phyloP scores from a whole-genome alignment of 2,329 filamentous ascomycete species.

The Aspergillus glaucus region DNA sequence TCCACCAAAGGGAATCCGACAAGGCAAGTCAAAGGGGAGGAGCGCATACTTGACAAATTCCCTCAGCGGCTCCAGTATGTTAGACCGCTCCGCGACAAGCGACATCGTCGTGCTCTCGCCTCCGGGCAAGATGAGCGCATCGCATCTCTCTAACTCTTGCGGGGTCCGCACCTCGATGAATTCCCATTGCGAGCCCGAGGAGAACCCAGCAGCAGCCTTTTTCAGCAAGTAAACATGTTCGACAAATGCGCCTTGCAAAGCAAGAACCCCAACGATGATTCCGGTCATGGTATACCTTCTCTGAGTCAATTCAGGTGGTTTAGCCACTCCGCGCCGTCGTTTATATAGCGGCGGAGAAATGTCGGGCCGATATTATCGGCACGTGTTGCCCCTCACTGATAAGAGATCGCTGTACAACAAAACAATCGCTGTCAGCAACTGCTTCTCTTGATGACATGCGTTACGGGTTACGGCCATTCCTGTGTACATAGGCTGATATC shows the following conservation, averaged over 20 bases:
- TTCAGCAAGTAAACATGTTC: slow-evolving; percentile 77
- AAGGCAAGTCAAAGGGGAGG: slow-evolving; percentile 7
- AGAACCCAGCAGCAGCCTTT: slow-evolving; percentile 55
- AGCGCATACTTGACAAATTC: slow-evolving; percentile 77
- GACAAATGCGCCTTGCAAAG: slow-evolving; percentile 86
- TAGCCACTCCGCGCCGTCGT: background rate
- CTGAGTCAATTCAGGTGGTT: slow-evolving; percentile 7
- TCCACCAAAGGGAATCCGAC: background rate
- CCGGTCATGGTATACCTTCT: slow-evolving; percentile 18
- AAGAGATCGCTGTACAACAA: background rate
- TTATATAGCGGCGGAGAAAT: slow-evolving; percentile 8
- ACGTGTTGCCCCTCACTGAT: slow-evolving; percentile 15
- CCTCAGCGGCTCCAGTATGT: slow-evolving; percentile 73
- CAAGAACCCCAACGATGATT: slow-evolving; percentile 57
- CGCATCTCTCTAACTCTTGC: slow-evolving; percentile 63
- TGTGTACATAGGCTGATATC: background rate
- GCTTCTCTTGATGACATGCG: background rate
- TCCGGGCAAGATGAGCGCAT: slow-evolving; percentile 83
- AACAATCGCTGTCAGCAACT: background rate
- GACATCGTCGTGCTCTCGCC: slow-evolving; percentile 94
- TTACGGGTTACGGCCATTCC: background rate
- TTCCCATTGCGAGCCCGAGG: slow-evolving; percentile 39
- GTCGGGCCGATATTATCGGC: slow-evolving; percentile 15
- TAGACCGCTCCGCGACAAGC: slow-evolving; percentile 74
- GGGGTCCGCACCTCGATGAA: slow-evolving; percentile 77